Conservation (phyloP, 805 yeast species). For the Alloascoidea africana region DNA sequence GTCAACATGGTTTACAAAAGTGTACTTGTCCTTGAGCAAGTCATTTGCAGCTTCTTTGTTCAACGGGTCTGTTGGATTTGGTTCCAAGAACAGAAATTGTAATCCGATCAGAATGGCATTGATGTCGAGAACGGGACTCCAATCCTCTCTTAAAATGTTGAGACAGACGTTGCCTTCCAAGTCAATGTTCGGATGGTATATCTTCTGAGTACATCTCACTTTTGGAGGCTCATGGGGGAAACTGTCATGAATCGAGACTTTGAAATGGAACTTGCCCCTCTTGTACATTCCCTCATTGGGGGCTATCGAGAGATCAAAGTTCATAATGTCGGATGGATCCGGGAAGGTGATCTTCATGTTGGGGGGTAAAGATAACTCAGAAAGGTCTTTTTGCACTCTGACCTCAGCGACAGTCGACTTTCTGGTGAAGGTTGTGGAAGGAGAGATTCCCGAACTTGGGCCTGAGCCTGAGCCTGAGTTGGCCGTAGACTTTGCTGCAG, state of each 20-base stretch:
- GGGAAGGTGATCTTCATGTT: constrained; percentile 37
- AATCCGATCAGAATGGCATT: constrained; percentile 76
- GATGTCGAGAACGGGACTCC: constrained; percentile 80
- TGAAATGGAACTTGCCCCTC: constrained; percentile 56
- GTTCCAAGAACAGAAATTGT: constrained; percentile 74
- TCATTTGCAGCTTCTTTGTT: constrained; percentile 78
- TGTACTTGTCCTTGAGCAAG: constrained; percentile 26
- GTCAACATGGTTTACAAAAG: constrained; percentile 42
- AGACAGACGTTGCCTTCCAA: constrained; percentile 81
- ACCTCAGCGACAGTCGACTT: neutral
- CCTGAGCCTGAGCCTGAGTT: too few species aligned
- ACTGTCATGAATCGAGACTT: constrained; percentile 47
- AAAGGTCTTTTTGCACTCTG: constrained; percentile 27
- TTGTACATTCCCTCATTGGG: constrained; percentile 67
- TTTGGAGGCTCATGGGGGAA: constrained; percentile 93
- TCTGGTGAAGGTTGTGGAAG: neutral
- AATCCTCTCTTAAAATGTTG: constrained; percentile 84
- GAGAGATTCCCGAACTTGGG: too few species aligned
- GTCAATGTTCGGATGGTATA: constrained; percentile 92
- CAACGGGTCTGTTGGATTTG: constrained; percentile 84
- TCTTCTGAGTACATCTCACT: constrained; percentile 49
- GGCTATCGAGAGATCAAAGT: constrained; percentile 36
- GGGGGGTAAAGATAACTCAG: constrained; percentile 49
- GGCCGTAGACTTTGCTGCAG: neutral
- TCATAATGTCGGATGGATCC: constrained; percentile 41